Percentiles rank a stretch among this genome's conserved stretches.
Conservation (phyloP, 2,329 filamentous ascomycete species). For the Fusarium anguioides region DNA sequence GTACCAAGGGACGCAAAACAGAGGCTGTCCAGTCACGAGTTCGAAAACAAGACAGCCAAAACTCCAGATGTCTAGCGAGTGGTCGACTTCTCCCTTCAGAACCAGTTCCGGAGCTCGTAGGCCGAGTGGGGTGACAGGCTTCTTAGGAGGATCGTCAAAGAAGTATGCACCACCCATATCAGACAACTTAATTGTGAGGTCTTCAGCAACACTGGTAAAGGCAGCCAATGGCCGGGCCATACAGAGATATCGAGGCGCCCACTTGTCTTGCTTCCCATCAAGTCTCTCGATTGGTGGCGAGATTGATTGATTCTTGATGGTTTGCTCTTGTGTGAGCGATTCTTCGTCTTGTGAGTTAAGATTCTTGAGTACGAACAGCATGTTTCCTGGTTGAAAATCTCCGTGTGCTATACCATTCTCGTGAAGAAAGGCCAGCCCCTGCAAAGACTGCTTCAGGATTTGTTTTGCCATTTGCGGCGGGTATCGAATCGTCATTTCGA, state of each 20-base stretch:
- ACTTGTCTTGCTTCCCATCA: slow-evolving; percentile 21
- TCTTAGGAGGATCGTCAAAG: background rate
- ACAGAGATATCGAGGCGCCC: slow-evolving; percentile 18
- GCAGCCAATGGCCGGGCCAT: background rate
- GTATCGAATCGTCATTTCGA: slow-evolving; percentile 8
- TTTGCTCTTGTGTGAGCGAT: slow-evolving; percentile 2
- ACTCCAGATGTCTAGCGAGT: slow-evolving; percentile 24
- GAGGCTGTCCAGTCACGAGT: slow-evolving; percentile 6
- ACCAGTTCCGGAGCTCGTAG: slow-evolving; percentile 20
- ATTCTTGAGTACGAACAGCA: background rate
- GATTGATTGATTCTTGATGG: background rate
- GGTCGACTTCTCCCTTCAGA: background rate
- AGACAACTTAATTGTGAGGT: slow-evolving; percentile 5
- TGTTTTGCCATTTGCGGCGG: slow-evolving; percentile 6
- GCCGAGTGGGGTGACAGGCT: background rate
- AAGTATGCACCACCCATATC: slow-evolving; percentile 27
- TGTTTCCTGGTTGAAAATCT: slow-evolving; percentile 22
- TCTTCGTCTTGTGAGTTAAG: background rate
- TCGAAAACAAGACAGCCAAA: slow-evolving; percentile 31
- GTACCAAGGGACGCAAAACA: background rate
- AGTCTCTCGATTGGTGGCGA: slow-evolving; percentile 6
- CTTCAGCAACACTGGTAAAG: background rate
- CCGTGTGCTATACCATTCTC: background rate
- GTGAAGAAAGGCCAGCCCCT: slow-evolving; percentile 6
- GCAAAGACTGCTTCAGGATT: slow-evolving; percentile 20